These are phyloP conservation scores for Myxozyma neglecta DNA, from an alignment of 805 yeast species.

Conservation along the genomic window DNA sequence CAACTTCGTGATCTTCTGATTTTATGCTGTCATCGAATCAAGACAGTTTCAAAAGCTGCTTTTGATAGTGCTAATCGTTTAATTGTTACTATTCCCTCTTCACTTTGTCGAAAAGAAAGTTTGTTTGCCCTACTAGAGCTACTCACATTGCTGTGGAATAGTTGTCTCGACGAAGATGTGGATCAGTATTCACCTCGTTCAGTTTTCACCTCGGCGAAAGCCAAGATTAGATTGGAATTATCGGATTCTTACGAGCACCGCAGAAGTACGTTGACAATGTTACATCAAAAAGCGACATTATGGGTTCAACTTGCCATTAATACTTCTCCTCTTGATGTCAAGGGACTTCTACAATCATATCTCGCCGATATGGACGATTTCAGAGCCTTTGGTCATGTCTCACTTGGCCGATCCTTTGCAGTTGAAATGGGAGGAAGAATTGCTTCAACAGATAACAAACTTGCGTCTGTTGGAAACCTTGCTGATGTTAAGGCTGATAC, in stretches of 20 bases:
- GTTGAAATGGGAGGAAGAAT: conserved; percentile 80
- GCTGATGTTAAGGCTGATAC: conserved; percentile 49
- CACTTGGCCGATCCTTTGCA: conserved; percentile 87
- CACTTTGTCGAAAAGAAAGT: conserved; percentile 71
- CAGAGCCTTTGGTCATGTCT: conserved; percentile 49
- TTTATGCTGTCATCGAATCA: conserved; percentile 75
- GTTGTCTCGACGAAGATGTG: conserved; percentile 78
- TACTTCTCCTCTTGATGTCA: conserved; percentile 69
- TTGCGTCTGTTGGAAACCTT: conserved; percentile 47
- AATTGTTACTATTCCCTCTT: conserved; percentile 66
- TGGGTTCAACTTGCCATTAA: conserved; percentile 67
- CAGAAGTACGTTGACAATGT: conserved; percentile 57
- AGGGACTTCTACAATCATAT: conserved; percentile 75
- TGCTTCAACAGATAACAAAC: conserved; percentile 64
- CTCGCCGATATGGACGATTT: conserved; percentile 51
- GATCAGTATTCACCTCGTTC: conserved; percentile 85
- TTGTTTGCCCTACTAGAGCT: conserved; percentile 80
- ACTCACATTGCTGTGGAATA: conserved; percentile 70
- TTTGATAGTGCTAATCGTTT: conserved; percentile 71
- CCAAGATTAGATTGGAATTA: conserved; percentile 53
- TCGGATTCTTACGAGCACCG: conserved; percentile 82
- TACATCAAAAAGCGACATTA: conserved; percentile 57
- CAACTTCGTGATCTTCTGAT: conserved; percentile 70
- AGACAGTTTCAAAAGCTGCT: conserved; percentile 74
- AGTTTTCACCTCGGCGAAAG: conserved; percentile 52